Evolutionary conservation across 2,329 filamentous ascomycete species (phyloP), one percentile per base, ranked within the genome.

Genomic region (Monosporascus sp.): DNA sequence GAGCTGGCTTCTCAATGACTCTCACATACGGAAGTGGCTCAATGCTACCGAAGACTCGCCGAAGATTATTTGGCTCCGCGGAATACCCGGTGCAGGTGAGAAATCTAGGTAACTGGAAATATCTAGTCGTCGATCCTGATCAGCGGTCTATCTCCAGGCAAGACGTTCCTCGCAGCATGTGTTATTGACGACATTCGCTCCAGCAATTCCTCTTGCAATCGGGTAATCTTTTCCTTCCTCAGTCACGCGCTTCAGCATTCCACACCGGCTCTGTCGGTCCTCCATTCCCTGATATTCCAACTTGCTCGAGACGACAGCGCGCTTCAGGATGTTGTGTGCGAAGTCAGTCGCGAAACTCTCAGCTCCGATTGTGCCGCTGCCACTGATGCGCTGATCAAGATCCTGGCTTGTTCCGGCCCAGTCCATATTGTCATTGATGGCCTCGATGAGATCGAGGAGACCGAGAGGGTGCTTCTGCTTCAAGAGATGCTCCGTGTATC

Each of bases 401-500:
- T 67, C n/a, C 53, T 67, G 14, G 49, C 58, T 18, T 55, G 58
- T 35, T 46, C 49, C 14, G 63, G 56, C 4, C 55, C 51, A 43
- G 55, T 52, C 7, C 66, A 58, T 45, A 37, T 68, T 17, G 52
- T 67, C 35, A 26, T 69, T 18, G 67, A 69, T 55, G 67, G 67
- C 5, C 37, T 68, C 9, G 66, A 69, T 50, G 66, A 69, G 55
- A 65, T 66, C 5, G 56, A 56, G 3, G 51, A 50, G 31, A 37
- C 50, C 11, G 55, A 62, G 43, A 51, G 62, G 18, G 28, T 50
- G 14, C 51, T 37, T 31, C 47, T 63, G 17, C 17, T 62, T 11
- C n/a, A 44, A 4, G 18, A 53, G 53, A 40, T 63, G 28, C 35
- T 60, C 4, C 47, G 49, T 7, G 26, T 58, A 15, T 51, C 48